A percentile compares a stretch with the other conserved stretches of the same genome.
phyloP scores from a whole-genome alignment of 2,329 filamentous ascomycete species.

The Dothideomycetes sp. region DNA sequence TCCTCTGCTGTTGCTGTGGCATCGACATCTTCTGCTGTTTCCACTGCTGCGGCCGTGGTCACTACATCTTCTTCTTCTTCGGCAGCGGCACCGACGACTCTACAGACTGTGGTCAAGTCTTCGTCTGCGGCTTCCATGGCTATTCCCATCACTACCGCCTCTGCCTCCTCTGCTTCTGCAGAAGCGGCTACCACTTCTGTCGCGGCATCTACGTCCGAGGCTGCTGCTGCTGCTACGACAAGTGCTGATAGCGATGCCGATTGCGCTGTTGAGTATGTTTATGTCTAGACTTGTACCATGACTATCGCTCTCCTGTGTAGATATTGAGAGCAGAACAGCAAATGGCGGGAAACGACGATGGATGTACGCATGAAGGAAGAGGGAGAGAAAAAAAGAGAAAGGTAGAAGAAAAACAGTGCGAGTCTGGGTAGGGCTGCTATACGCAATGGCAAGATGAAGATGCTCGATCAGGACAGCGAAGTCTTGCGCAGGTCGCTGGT shows the following conservation, averaged over 20 bases:
- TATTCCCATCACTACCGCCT: background rate
- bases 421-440: background rate
- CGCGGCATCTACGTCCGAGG: background rate
- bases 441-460: background rate
- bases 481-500: too few species aligned
- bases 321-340: background rate
- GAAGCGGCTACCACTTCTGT: background rate
- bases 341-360: background rate
- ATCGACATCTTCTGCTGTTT: background rate
- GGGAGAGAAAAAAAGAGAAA: background rate
- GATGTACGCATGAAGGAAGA: background rate
- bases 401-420: background rate
- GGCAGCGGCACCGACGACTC: background rate
- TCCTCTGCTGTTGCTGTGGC: background rate
- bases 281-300: slow-evolving; percentile 4
- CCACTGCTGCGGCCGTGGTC: slow-evolving; percentile 1
- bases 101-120: slow-evolving; percentile 3
- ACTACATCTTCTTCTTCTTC: slow-evolving; percentile 1
- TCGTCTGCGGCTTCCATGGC: background rate
- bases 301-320: too few species aligned
- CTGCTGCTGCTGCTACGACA: background rate
- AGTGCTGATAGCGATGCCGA: background rate
- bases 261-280: slow-evolving; percentile 11
- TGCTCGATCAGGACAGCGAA: background rate
- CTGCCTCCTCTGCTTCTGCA: slow-evolving; percentile 1